Conservation (phyloP, 78 protist genomes). For the Corallochytrium limacisporum region DNA sequence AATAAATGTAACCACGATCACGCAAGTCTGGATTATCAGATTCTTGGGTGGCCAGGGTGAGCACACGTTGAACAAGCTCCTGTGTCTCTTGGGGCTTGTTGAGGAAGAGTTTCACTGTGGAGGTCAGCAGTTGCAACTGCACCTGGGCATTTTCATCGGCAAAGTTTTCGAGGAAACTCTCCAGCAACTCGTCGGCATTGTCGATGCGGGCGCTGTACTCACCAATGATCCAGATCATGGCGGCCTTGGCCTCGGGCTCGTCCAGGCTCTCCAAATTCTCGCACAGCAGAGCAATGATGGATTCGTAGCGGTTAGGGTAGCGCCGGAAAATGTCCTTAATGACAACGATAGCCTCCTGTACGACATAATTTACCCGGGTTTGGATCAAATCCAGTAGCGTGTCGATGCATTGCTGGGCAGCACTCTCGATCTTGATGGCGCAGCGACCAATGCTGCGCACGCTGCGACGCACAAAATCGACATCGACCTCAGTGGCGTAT, state of each 20-base stretch:
- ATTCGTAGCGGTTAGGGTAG: conserved; percentile 90
- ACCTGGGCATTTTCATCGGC: conserved; percentile 49
- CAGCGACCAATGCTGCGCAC: conserved; percentile 91
- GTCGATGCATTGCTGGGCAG: conserved; percentile 73
- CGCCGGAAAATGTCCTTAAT: conserved; percentile 93
- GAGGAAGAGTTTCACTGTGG: conserved; percentile 94
- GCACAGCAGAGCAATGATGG: conserved; percentile 87
- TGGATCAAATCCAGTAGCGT: conserved; percentile 85
- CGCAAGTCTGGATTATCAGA: conserved; percentile 96
- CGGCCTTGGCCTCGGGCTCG: conserved; percentile 96
- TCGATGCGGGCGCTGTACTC: conserved; percentile 96
- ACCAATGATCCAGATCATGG: conserved; percentile 98
- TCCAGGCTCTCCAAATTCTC: conserved; percentile 95
- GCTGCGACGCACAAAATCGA: conserved; percentile 91
- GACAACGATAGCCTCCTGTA: conserved; percentile 98
- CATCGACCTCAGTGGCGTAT: conserved; percentile 91
- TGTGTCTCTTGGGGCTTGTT: conserved; percentile 79
- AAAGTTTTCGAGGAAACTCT: background rate
- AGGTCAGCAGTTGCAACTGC: conserved; percentile 93
- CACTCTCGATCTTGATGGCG: conserved; percentile 87
- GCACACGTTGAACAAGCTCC: conserved; percentile 72
- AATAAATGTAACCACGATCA: conserved; percentile 98
- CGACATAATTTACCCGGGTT: conserved; percentile 94
- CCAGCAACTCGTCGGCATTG: conserved; percentile 79
- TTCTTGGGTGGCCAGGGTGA: conserved; percentile 78